Conservation (phyloP, 2,329 filamentous ascomycete species). For the Colletotrichum zoysiae region DNA sequence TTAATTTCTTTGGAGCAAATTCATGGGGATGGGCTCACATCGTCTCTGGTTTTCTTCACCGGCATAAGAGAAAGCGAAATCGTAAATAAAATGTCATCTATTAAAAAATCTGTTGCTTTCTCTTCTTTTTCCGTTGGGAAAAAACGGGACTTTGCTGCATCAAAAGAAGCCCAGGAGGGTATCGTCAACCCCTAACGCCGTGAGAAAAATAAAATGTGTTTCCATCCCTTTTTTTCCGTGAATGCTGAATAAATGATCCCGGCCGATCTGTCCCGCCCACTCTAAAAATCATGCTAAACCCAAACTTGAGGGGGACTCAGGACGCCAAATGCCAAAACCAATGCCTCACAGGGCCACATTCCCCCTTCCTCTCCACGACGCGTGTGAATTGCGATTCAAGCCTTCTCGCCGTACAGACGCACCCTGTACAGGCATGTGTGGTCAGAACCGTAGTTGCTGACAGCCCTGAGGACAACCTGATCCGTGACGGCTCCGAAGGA, state of each 20-base stretch:
- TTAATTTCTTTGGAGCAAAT: neutral
- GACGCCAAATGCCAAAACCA: constrained; percentile 11
- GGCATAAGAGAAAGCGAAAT: neutral
- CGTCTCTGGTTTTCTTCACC: neutral
- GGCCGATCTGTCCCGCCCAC: neutral
- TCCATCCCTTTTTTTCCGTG: constrained; percentile 17
- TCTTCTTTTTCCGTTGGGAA: constrained; percentile 3
- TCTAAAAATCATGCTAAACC: neutral
- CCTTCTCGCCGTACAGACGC: constrained; percentile 65
- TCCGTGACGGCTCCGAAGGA: constrained; percentile 62
- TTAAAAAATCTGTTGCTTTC: constrained; percentile 14
- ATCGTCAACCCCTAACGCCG: constrained; percentile 42
- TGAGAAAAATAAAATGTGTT: neutral
- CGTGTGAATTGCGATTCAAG: constrained; percentile 11
- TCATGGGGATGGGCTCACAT: neutral
- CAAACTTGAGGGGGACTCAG: neutral
- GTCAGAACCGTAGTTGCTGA: constrained; percentile 70
- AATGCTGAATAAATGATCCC: constrained; percentile 25
- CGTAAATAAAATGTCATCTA: constrained; percentile 6
- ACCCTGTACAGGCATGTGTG: constrained; percentile 77
- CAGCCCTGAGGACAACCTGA: constrained; percentile 66
- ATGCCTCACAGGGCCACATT: too few relatives aligned
- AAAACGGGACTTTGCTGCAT: constrained; percentile 10
- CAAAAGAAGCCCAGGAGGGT: constrained; percentile 35
- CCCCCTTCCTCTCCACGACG: too few relatives aligned